A percentile compares a stretch with the other conserved stretches of the same genome.
Conservation (phyloP, 768 basidiomycete genomes). For the Auricularia sp. region DNA sequence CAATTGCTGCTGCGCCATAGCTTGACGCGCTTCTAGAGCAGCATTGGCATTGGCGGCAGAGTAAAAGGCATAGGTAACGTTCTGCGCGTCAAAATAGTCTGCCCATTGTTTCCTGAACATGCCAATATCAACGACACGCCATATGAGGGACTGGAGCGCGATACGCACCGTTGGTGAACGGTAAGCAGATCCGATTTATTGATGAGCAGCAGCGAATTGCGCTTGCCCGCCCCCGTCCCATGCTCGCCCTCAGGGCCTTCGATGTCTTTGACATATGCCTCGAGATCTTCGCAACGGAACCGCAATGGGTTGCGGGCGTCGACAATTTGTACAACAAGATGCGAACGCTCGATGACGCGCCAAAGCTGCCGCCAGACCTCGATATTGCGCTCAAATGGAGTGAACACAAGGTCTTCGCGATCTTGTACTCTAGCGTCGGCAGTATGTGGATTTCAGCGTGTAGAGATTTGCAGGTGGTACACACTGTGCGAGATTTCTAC, state of each 20-base stretch:
- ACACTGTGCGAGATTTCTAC: slow-evolving; percentile 83
- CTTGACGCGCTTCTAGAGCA: slow-evolving; percentile 60
- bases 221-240: slow-evolving; percentile 57
- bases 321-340: slow-evolving; percentile 90
- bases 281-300: slow-evolving; percentile 89
- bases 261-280: slow-evolving; percentile 75
- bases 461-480: slow-evolving; percentile 21
- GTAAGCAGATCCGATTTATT: slow-evolving; percentile 95
- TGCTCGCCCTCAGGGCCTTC: slow-evolving; percentile 74
- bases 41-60: slow-evolving; percentile 84
- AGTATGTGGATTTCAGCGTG: neutral
- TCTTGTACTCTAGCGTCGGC: slow-evolving; percentile 62
- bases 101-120: slow-evolving; percentile 70
- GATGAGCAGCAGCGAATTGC: slow-evolving; percentile 74
- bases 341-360: slow-evolving; percentile 92
- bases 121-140: neutral
- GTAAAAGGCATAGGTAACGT: slow-evolving; percentile 81
- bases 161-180: slow-evolving; percentile 61
- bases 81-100: slow-evolving; percentile 73
- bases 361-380: slow-evolving; percentile 99
- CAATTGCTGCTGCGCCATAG: slow-evolving; percentile 15
- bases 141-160: neutral
- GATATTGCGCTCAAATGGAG: slow-evolving; percentile 93
- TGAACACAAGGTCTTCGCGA: slow-evolving; percentile 75
- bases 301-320: slow-evolving; percentile 90